Evolutionary conservation across 495 filamentous ascomycete species (phyloP).

Genomic region (Annulohypoxylon bovei): DNA sequence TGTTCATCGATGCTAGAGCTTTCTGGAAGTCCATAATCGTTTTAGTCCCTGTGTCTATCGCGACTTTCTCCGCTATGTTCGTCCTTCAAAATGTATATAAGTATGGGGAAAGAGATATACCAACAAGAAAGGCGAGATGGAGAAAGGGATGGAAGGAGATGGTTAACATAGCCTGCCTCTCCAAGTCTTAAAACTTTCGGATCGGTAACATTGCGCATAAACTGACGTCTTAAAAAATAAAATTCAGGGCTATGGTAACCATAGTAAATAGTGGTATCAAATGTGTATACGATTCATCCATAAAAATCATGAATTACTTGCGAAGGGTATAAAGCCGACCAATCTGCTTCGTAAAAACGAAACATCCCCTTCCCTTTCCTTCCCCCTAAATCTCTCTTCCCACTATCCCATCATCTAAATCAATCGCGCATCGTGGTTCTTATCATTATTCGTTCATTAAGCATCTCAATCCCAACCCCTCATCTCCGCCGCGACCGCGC

Average conservation of each 20-base stretch:
- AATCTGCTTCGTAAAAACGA: background rate
- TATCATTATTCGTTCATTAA: background rate
- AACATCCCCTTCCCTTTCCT: background rate
- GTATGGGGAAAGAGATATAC: background rate
- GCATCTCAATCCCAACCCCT: background rate
- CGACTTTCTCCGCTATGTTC: background rate
- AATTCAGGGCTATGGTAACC: background rate
- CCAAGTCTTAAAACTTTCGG: background rate
- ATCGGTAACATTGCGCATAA: too few relatives aligned
- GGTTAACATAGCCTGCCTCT: background rate
- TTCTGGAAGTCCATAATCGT: background rate
- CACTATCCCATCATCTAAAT: background rate
- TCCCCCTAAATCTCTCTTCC: background rate
- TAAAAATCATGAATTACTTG: conserved; percentile 15
- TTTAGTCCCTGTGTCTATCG: background rate
- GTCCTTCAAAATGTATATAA: background rate
- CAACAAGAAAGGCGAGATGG: background rate
- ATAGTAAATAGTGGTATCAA: conserved; percentile 20
- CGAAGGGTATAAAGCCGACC: conserved; percentile 29
- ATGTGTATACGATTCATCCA: background rate
- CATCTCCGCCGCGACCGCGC: background rate
- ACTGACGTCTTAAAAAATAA: too few relatives aligned
- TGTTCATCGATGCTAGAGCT: background rate
- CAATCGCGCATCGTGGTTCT: background rate
- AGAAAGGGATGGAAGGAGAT: background rate